These are phyloP conservation scores for Chalciporus chontae DNA, from an alignment of 768 basidiomycete species.

Conservation along the genomic window DNA sequence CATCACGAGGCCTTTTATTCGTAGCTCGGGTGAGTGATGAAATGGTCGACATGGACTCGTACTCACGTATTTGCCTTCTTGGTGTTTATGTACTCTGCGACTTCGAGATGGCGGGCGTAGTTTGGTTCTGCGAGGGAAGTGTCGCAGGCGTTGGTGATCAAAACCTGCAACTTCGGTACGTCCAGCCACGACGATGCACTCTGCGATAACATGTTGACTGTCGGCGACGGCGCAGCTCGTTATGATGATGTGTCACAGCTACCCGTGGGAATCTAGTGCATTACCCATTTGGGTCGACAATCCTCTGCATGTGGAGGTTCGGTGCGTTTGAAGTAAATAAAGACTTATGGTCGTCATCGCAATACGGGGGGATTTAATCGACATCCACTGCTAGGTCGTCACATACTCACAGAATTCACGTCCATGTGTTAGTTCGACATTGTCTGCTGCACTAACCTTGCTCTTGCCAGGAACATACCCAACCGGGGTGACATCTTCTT, in stretches of 20 bases:
- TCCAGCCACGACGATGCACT: constrained; percentile 51
- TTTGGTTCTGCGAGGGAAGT: constrained; percentile 85
- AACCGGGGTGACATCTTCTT: not conserved
- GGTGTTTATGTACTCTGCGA: constrained; percentile 87
- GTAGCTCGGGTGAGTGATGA: not conserved
- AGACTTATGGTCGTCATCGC: not conserved
- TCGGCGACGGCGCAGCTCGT: not conserved
- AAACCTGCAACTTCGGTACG: constrained; percentile 62
- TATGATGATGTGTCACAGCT: not conserved
- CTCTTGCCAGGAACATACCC: not conserved
- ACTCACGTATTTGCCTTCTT: constrained; percentile 96
- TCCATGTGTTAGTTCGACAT: not conserved
- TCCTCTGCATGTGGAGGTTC: not conserved
- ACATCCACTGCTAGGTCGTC: not conserved
- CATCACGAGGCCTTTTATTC: constrained; percentile 76
- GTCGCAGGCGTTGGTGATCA: constrained; percentile 83
- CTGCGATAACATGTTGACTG: constrained; percentile 44
- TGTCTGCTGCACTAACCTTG: not conserved
- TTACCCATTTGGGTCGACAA: not conserved
- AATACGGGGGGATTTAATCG: not conserved
- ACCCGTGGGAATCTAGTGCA: not conserved
- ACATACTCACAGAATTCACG: not conserved
- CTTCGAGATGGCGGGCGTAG: constrained; percentile 87
- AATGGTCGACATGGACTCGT: not conserved
- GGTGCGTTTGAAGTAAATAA: not conserved